Conservation (phyloP, 2,329 filamentous ascomycete genomes). For the Colletotrichum falcatum region DNA sequence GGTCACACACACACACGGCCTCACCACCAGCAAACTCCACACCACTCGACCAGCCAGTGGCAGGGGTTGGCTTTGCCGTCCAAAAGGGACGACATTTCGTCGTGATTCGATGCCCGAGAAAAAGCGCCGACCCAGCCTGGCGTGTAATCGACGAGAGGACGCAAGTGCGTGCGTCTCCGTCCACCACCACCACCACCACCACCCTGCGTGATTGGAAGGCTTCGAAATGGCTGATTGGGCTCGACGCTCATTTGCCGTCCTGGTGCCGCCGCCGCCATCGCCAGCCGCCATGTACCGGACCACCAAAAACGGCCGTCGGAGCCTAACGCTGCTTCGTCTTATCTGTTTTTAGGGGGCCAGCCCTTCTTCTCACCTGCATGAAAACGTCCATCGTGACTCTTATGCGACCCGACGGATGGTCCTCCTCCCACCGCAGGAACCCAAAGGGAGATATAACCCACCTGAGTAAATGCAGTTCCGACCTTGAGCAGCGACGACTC, state of each 20-base stretch:
- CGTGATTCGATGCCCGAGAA: conserved; percentile 26
- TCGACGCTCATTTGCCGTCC: conserved; percentile 32
- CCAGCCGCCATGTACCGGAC: conserved; percentile 38
- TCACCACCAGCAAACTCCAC: conserved; percentile 39
- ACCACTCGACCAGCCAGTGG: conserved; percentile 37
- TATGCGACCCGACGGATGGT: conserved; percentile 33
- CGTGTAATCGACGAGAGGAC: conserved; percentile 24
- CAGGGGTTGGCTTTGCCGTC: conserved; percentile 29
- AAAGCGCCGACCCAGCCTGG: conserved; percentile 15
- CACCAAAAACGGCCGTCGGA: conserved; percentile 40
- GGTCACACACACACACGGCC: conserved; percentile 38
- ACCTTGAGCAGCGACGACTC: not conserved
- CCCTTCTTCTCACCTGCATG: conserved; percentile 34
- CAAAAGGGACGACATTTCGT: conserved; percentile 19
- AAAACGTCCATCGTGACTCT: conserved; percentile 24
- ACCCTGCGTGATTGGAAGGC: conserved; percentile 34
- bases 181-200: not conserved
- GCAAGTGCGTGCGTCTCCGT: conserved; percentile 32
- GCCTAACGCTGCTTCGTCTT: conserved; percentile 31
- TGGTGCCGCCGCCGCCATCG: conserved; percentile 24
- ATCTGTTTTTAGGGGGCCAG: conserved; percentile 19
- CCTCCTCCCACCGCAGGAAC: conserved; percentile 32
- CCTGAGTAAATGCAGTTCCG: not conserved
- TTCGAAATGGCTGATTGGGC: conserved; percentile 32
- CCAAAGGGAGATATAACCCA: conserved; percentile 30